A percentile compares a stretch with the other conserved stretches of the same genome.
Conservation (phyloP, 2,329 filamentous ascomycete genomes). For the Sporothrix mexicana region DNA sequence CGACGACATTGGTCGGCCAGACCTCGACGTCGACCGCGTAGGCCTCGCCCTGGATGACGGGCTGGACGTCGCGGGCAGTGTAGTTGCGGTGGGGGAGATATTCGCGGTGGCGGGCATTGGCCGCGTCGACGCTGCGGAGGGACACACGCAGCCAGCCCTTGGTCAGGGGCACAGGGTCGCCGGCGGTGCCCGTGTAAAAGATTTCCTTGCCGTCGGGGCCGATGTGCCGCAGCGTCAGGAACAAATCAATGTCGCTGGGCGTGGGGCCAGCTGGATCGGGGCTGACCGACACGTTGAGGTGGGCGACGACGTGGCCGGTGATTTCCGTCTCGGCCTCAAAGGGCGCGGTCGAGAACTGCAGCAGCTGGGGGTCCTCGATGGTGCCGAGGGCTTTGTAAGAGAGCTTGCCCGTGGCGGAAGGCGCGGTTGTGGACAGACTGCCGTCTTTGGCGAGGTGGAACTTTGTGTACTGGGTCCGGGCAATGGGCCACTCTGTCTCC, state of each 20-base stretch:
- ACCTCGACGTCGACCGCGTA: slow-evolving; percentile 2
- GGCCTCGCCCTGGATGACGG: neutral
- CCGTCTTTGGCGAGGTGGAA: slow-evolving; percentile 59
- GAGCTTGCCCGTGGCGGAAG: slow-evolving; percentile 41
- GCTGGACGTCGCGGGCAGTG: neutral
- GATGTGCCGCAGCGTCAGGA: slow-evolving; percentile 66
- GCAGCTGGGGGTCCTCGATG: slow-evolving; percentile 52
- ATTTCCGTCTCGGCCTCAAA: slow-evolving; percentile 70
- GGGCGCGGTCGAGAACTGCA: slow-evolving; percentile 63
- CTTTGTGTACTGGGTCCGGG: slow-evolving; percentile 66
- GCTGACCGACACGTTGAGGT: slow-evolving; percentile 58
- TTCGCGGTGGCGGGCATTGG: neutral
- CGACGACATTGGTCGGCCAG: slow-evolving; percentile 7
- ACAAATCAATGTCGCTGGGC: slow-evolving; percentile 64
- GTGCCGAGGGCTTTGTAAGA: slow-evolving; percentile 66
- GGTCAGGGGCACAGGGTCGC: slow-evolving; percentile 65
- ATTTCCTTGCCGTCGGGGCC: slow-evolving; percentile 61
- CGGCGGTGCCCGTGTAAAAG: slow-evolving; percentile 68
- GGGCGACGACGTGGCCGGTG: slow-evolving; percentile 70
- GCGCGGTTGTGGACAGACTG: slow-evolving; percentile 40
- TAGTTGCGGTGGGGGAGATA: neutral
- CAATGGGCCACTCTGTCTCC: slow-evolving; percentile 71
- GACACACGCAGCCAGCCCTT: slow-evolving; percentile 46
- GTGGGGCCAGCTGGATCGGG: slow-evolving; percentile 33
- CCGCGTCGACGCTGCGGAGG: slow-evolving; percentile 54